Conservation (phyloP, 116 monocot genomes). For the Papilionanthe hybrid region DNA sequence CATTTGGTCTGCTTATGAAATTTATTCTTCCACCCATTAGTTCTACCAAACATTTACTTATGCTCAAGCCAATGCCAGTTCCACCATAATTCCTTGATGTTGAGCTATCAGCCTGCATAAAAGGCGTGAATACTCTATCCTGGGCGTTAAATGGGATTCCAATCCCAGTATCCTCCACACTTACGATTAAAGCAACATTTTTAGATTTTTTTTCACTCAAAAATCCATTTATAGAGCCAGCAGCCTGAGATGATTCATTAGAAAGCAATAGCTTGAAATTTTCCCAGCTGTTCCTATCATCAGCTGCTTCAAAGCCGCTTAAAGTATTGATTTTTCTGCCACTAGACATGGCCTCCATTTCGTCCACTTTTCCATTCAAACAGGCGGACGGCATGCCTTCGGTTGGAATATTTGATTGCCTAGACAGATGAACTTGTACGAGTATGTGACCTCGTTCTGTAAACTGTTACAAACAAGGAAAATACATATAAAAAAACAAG, state of each 20-base stretch:
- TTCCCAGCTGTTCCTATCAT: slow-evolving; percentile 77
- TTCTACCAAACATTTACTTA: slow-evolving; percentile 95
- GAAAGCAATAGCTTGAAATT: slow-evolving; percentile 51
- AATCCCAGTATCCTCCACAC: slow-evolving; percentile 87
- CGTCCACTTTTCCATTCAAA: slow-evolving; percentile 27
- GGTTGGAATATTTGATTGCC: slow-evolving; percentile 27
- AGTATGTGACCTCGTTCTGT: slow-evolving; percentile 95
- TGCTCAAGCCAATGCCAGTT: slow-evolving; percentile 95
- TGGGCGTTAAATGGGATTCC: slow-evolving; percentile 91
- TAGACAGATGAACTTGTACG: slow-evolving; percentile 78
- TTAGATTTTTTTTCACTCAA: slow-evolving; percentile 16
- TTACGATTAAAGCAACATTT: slow-evolving; percentile 54
- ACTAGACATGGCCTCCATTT: slow-evolving; percentile 7
- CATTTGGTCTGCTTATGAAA: slow-evolving; percentile 60
- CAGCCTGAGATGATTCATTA: slow-evolving; percentile 16
- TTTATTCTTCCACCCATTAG: slow-evolving; percentile 85
- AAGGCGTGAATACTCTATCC: slow-evolving; percentile 86
- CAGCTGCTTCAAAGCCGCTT: slow-evolving; percentile 84
- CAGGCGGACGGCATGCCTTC: slow-evolving; percentile 27
- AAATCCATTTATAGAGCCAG: slow-evolving; percentile 17
- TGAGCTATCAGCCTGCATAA: slow-evolving; percentile 98
- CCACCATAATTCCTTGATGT: slow-evolving; percentile 94
- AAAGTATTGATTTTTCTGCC: slow-evolving; percentile 40
- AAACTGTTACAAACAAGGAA: slow-evolving; percentile 43
- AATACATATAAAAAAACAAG: background rate